These are phyloP conservation scores for Stromatinia cepivora DNA, from an alignment of 2,329 filamentous ascomycete genomes.

Conservation along the genomic window DNA sequence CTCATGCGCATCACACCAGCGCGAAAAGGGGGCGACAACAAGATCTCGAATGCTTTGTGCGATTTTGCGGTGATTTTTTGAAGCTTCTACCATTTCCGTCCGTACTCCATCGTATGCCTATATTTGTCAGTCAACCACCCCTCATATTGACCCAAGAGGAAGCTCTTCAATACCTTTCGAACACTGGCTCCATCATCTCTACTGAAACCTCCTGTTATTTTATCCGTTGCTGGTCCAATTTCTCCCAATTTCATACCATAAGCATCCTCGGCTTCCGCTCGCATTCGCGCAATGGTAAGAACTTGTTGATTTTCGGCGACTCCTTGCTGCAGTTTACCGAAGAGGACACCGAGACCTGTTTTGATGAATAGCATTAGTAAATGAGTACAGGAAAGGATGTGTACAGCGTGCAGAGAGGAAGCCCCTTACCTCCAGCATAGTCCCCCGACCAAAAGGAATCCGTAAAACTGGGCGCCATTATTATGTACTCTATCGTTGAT, in stretches of 20 bases:
- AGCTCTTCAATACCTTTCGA: slow-evolving; percentile 74
- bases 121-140: slow-evolving; percentile 32
- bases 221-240: slow-evolving; percentile 80
- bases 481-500: slow-evolving; percentile 19
- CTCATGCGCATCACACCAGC: slow-evolving; percentile 96
- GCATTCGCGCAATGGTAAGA: slow-evolving; percentile 85
- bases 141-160: neutral
- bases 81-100: slow-evolving; percentile 86
- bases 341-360: slow-evolving; percentile 82
- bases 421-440: slow-evolving; percentile 80
- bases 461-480: slow-evolving; percentile 80
- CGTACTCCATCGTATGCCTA: slow-evolving; percentile 94
- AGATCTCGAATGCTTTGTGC: slow-evolving; percentile 94
- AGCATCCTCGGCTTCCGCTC: slow-evolving; percentile 89
- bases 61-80: slow-evolving; percentile 91
- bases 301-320: slow-evolving; percentile 94
- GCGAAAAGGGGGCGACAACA: slow-evolving; percentile 88
- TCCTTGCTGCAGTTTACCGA: slow-evolving; percentile 94
- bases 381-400: slow-evolving; percentile 2
- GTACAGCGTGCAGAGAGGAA: neutral
- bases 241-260: slow-evolving; percentile 81
- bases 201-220: slow-evolving; percentile 77
- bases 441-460: slow-evolving; percentile 98
- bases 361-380: slow-evolving; percentile 24
- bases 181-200: slow-evolving; percentile 95